Conservation (phyloP, 148 eudicot species). For the Gaultheria prostrata region DNA sequence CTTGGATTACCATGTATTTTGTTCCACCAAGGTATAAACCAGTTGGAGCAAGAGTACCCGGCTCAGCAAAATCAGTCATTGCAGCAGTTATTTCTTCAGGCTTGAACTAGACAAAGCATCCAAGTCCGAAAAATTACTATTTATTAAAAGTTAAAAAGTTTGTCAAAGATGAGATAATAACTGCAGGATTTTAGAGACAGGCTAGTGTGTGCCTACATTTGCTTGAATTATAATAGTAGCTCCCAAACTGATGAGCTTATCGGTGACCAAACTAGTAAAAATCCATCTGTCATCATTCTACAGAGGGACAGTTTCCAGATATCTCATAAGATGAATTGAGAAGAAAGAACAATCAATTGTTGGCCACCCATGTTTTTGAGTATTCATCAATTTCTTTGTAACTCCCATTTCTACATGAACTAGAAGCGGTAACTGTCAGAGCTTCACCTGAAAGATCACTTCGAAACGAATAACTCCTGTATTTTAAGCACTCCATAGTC, state of each 20-base stretch:
- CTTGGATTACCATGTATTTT: conserved; percentile 77
- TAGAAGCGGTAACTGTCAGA: not conserved
- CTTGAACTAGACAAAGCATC: conserved; percentile 39
- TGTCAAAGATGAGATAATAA: not conserved
- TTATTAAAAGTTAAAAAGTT: not conserved
- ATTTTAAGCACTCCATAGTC: not conserved
- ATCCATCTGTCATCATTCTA: not conserved
- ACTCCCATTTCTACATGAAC: not conserved
- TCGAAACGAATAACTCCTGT: not conserved
- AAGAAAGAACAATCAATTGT: not conserved
- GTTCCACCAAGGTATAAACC: conserved; percentile 61
- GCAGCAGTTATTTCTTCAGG: conserved; percentile 47
- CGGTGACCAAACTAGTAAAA: not conserved
- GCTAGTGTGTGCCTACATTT: not conserved
- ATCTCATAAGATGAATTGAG: not conserved
- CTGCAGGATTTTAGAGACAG: not conserved
- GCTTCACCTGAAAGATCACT: not conserved
- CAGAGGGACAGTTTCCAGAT: not conserved
- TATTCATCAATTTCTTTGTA: not conserved
- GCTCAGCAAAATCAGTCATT: conserved; percentile 52
- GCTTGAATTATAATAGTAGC: not conserved
- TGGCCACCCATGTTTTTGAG: not conserved
- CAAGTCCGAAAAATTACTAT: not conserved
- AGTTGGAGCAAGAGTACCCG: conserved; percentile 67
- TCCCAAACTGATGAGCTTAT: not conserved